phyloP scores from a whole-genome alignment of 441 rosid species.

The Aquilaria agallochum region DNA sequence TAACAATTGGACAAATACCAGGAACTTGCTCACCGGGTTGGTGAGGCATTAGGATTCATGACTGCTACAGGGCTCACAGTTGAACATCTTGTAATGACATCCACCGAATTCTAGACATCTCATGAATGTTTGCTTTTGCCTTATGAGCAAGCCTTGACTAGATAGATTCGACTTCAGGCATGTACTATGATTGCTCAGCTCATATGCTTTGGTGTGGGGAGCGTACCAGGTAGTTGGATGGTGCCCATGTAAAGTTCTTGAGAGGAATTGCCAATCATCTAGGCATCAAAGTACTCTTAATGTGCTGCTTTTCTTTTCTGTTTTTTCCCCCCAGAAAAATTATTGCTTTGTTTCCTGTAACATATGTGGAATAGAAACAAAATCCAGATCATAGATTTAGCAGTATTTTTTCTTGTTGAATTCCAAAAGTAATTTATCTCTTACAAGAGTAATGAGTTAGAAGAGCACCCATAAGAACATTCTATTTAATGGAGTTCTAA shows the following conservation, averaged over 20 bases:
- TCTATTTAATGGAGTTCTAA: too few relatives aligned
- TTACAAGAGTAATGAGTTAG: too few relatives aligned
- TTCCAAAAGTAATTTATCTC: too few relatives aligned
- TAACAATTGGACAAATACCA: conserved; percentile 41
- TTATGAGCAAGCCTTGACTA: conserved; percentile 78
- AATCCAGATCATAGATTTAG: too few relatives aligned
- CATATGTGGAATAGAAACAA: too few relatives aligned
- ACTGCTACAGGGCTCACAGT: conserved; percentile 76
- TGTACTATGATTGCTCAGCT: conserved; percentile 82
- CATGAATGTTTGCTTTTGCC: conserved; percentile 89
- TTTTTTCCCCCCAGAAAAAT: too few relatives aligned
- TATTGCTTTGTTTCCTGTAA: too few relatives aligned
- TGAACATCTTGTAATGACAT: conserved; percentile 78
- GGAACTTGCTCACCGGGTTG: conserved; percentile 69
- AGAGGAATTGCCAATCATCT: conserved; percentile 85
- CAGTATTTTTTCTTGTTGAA: too few relatives aligned
- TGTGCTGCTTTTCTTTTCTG: not conserved
- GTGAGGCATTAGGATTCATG: conserved; percentile 92
- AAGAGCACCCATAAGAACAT: too few relatives aligned
- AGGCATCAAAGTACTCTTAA: conserved; percentile 58
- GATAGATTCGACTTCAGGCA: conserved; percentile 87
- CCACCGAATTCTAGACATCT: conserved; percentile 93
- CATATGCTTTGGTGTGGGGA: conserved; percentile 94
- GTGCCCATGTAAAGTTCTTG: too few relatives aligned
- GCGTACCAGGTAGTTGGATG: conserved; percentile 81